These are phyloP conservation scores for Alternaria dauci DNA, from an alignment of 2,329 filamentous ascomycete species.

Conservation along the genomic window DNA sequence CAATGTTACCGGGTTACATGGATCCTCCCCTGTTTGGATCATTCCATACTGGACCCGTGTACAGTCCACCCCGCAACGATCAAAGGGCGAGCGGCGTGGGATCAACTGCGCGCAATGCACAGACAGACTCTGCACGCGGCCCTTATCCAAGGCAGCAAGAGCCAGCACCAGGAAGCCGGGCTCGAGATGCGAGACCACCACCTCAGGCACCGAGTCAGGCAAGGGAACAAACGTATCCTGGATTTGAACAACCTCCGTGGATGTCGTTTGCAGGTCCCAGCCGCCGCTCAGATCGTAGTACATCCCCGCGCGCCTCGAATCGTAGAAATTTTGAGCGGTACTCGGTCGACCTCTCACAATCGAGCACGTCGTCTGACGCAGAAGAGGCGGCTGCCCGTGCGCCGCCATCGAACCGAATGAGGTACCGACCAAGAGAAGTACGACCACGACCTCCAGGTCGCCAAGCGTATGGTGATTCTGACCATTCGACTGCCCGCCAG, in stretches of 20 bases:
- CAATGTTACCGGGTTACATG: not conserved
- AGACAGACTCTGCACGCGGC: constrained; percentile 12
- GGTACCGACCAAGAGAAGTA: constrained; percentile 25
- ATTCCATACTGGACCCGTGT: constrained; percentile 6
- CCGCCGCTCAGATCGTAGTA: constrained; percentile 36
- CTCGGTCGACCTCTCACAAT: constrained; percentile 33
- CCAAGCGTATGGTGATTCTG: constrained; percentile 31
- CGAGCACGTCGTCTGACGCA: constrained; percentile 35
- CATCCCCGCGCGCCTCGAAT: constrained; percentile 40
- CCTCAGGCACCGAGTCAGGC: constrained; percentile 25
- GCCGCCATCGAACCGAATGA: constrained; percentile 27
- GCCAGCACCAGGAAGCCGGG: constrained; percentile 22
- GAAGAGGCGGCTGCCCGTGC: constrained; percentile 37
- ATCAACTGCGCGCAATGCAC: constrained; percentile 14
- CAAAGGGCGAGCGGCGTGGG: constrained; percentile 3
- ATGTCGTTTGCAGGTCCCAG: constrained; percentile 20
- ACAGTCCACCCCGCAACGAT: constrained; percentile 13
- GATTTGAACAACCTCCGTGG: constrained; percentile 25
- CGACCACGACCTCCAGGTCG: constrained; percentile 23
- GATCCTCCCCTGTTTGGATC: constrained; percentile 7
- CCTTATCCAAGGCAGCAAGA: constrained; percentile 12
- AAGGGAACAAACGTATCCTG: constrained; percentile 11
- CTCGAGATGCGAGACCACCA: constrained; percentile 22
- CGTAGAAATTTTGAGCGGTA: constrained; percentile 46
- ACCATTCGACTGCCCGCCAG: constrained; percentile 33